phyloP scores from a whole-genome alignment of 352 stramenopile species.

The Globisporangium cystogenes region DNA sequence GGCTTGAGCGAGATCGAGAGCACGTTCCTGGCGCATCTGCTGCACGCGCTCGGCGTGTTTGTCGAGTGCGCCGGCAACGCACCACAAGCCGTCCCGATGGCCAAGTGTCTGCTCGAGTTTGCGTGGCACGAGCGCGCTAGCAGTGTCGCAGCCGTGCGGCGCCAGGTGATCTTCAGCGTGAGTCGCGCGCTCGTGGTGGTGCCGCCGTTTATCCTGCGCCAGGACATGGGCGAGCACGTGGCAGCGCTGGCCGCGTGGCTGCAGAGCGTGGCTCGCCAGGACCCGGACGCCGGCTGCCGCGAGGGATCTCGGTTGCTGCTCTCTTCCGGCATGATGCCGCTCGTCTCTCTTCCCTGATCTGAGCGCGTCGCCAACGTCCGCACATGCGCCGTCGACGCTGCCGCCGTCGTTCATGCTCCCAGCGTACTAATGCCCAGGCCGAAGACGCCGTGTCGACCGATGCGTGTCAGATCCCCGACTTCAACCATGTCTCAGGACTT shows the following conservation, averaged over 20 bases:
- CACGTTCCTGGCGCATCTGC: conserved; percentile 62
- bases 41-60: conserved; percentile 60
- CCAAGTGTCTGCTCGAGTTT: conserved; percentile 66
- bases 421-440: too few species aligned
- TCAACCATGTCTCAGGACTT: too few species aligned
- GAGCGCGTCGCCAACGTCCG: too few species aligned
- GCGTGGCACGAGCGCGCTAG: conserved; percentile 49
- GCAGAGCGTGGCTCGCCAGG: conserved; percentile 27
- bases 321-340: conserved; percentile 30
- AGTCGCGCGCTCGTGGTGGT: conserved; percentile 66
- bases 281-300: conserved; percentile 64
- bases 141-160: conserved; percentile 43
- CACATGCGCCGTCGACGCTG: too few species aligned
- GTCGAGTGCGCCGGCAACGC: conserved; percentile 64
- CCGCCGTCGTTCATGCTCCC: too few species aligned
- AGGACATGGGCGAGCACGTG: conserved; percentile 45
- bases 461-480: too few species aligned
- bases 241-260: conserved; percentile 50
- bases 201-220: conserved; percentile 42
- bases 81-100: conserved; percentile 55
- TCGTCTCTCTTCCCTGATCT: neutral
- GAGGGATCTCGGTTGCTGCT: conserved; percentile 54
- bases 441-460: too few species aligned
- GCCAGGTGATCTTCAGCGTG: conserved; percentile 67
- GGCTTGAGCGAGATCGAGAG: conserved; percentile 49